These are phyloP conservation scores for Lichtheimia corymbifera DNA, from an alignment of 371 early-diverging fungal species.

Conservation along the genomic window DNA sequence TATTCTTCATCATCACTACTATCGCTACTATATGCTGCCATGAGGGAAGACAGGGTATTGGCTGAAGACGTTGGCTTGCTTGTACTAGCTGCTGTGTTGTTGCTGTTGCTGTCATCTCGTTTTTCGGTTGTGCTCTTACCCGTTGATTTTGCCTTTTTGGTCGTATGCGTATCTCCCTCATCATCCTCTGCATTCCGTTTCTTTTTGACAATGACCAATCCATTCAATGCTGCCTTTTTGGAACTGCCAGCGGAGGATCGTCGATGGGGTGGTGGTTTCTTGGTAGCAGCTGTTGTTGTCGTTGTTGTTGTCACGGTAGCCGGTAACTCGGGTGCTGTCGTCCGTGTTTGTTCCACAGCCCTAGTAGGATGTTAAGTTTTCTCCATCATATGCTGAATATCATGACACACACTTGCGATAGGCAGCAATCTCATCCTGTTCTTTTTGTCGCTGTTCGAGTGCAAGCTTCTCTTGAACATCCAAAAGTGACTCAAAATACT, in stretches of 20 bases:
- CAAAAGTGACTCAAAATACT: slow-evolving; percentile 66
- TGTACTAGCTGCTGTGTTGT: background rate
- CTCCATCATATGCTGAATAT: background rate
- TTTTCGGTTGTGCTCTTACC: slow-evolving; percentile 5
- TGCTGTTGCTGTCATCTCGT: slow-evolving; percentile 7
- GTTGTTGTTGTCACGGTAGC: slow-evolving; percentile 9
- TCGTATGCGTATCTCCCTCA: slow-evolving; percentile 6
- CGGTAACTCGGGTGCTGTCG: slow-evolving; percentile 1
- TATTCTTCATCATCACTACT: slow-evolving; percentile 23
- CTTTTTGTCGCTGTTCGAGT: slow-evolving; percentile 50
- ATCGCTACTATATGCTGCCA: slow-evolving; percentile 38
- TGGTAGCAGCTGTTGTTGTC: background rate
- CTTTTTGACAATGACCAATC: slow-evolving; percentile 35
- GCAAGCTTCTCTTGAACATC: slow-evolving; percentile 59
- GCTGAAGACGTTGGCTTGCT: background rate
- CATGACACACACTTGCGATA: slow-evolving; percentile 51
- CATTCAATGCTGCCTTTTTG: slow-evolving; percentile 23
- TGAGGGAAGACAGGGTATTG: slow-evolving; percentile 11
- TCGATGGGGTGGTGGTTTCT: background rate
- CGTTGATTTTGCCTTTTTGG: slow-evolving; percentile 10
- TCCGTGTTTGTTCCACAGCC: slow-evolving; percentile 20
- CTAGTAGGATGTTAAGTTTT: slow-evolving; percentile 10
- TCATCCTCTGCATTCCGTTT: slow-evolving; percentile 17
- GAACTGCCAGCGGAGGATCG: background rate
- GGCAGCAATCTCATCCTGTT: slow-evolving; percentile 59